Percentiles rank a stretch among this genome's conserved stretches.
Evolutionary conservation across 345 rosid genomes (phyloP).

Genomic region (Lumnitzera racemosa): DNA sequence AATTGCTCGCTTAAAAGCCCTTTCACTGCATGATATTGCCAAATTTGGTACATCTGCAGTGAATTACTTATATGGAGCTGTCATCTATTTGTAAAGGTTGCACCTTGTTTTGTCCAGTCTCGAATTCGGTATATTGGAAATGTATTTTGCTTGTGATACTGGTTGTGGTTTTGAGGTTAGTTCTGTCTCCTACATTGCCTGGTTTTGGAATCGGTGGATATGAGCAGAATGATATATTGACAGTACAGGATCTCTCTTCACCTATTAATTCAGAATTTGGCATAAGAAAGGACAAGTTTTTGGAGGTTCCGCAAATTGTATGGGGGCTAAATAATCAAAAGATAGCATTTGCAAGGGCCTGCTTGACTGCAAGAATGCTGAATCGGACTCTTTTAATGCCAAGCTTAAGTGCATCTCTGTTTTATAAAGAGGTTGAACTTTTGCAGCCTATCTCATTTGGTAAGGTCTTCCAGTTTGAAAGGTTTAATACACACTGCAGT

Average conservation of each 20-base stretch:
- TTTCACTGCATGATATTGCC: no score
- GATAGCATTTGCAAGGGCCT: constrained; percentile 95
- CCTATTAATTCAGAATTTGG: constrained; percentile 23
- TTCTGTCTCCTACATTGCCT: constrained; percentile 32
- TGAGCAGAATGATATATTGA: constrained; percentile 13
- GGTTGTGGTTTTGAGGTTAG: constrained; percentile 45
- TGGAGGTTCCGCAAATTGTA: constrained; percentile 89
- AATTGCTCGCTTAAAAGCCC: no score
- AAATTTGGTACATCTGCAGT: neutral
- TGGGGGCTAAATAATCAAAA: constrained; percentile 99
- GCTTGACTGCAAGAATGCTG: constrained; percentile 76
- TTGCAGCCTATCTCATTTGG: constrained; percentile 77
- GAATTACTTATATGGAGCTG: constrained; percentile 7
- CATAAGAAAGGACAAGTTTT: constrained; percentile 51
- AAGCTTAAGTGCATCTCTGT: constrained; percentile 83
- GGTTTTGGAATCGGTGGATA: constrained; percentile 12
- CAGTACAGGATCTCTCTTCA: constrained; percentile 14
- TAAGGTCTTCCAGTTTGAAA: constrained; percentile 64
- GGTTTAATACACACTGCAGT: constrained; percentile 59
- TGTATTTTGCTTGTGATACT: constrained; percentile 42
- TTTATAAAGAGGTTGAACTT: constrained; percentile 78
- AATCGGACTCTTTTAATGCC: constrained; percentile 93
- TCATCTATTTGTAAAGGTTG: constrained; percentile 4
- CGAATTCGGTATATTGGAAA: constrained; percentile 44
- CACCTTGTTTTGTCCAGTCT: constrained; percentile 2